phyloP scores from a whole-genome alignment of 371 early-diverging fungal species.

The Nematocida parisii region DNA sequence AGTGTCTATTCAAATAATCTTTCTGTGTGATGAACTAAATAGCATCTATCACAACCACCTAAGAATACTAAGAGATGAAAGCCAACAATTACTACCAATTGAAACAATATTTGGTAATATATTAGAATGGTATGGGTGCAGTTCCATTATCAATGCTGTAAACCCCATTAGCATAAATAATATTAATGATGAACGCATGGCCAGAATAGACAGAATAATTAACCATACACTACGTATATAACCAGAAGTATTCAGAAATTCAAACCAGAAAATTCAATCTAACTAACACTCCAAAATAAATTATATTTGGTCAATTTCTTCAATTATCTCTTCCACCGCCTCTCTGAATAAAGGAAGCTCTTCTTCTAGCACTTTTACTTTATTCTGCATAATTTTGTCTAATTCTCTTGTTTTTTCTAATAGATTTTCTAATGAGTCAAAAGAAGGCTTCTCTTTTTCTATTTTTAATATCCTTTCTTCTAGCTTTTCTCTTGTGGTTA shows the following conservation, averaged over 20 bases:
- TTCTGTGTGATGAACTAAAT: not conserved
- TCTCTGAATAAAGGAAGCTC: conserved; percentile 42
- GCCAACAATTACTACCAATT: not conserved
- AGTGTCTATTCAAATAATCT: not conserved
- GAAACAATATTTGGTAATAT: not conserved
- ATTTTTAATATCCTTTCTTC: not conserved
- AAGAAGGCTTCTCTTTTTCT: not conserved
- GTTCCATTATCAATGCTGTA: no score
- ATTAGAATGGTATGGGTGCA: not conserved
- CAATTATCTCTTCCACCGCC: conserved; percentile 1
- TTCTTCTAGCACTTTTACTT: conserved; percentile 10
- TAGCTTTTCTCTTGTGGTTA: conserved; percentile 28
- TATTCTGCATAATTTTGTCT: conserved; percentile 12
- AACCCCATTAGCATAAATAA: no score
- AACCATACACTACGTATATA: no score
- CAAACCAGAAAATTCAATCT: no score
- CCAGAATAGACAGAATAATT: no score
- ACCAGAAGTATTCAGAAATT: no score
- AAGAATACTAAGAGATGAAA: not conserved
- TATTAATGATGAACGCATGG: no score
- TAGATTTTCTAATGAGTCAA: not conserved
- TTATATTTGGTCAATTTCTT: conserved; percentile 14
- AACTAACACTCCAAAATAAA: not conserved
- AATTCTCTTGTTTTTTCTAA: conserved; percentile 40
- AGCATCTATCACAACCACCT: not conserved